These are phyloP conservation scores for Solanum habrochaites DNA, from an alignment of 257 asterid genomes.

Conservation along the genomic window DNA sequence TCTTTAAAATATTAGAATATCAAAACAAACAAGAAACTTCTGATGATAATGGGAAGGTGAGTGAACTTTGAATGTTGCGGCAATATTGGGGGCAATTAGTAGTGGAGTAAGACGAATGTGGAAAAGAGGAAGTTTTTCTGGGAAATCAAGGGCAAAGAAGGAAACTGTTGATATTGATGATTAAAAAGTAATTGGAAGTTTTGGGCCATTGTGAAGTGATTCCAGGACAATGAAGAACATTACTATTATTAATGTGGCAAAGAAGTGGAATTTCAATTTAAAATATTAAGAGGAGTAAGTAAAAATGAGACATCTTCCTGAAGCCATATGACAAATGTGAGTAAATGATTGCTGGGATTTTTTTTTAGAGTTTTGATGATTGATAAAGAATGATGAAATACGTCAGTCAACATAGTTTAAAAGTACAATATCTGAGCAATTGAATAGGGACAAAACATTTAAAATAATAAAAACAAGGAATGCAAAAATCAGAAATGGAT, in stretches of 20 bases:
- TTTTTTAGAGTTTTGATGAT: too few species aligned
- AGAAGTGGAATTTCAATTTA: not conserved
- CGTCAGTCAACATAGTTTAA: too few species aligned
- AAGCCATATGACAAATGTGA: not conserved
- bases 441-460: too few species aligned
- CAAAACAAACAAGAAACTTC: not conserved
- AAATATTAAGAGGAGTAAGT: not conserved
- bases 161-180: not conserved
- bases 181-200: not conserved
- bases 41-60: not conserved
- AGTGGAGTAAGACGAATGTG: not conserved
- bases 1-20: not conserved
- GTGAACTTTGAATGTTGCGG: not conserved
- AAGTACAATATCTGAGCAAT: too few species aligned
- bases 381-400: too few species aligned
- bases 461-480: too few species aligned
- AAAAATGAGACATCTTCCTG: not conserved
- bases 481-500: too few species aligned
- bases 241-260: not conserved
- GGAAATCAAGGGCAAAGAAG: not conserved
- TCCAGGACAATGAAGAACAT: not conserved
- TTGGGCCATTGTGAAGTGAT: not conserved
- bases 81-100: not conserved
- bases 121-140: not conserved
- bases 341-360: not conserved